Evolutionary conservation across 2,329 filamentous ascomycete genomes (phyloP).

Genomic region (Colletotrichum filicis): DNA sequence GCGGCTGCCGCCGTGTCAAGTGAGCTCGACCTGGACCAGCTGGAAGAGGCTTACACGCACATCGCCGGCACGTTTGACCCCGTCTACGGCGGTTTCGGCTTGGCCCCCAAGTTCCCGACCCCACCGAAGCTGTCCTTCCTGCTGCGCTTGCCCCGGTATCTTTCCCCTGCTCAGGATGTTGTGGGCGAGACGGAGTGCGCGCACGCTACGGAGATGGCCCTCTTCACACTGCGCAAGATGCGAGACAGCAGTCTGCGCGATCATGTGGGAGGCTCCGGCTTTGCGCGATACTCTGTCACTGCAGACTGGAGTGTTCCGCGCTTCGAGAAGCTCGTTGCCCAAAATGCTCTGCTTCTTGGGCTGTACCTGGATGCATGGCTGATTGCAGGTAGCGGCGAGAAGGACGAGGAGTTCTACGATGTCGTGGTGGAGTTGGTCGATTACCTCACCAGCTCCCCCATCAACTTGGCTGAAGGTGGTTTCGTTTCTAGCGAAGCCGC

Average conservation of each 20-base stretch:
- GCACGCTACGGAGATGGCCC: slow-evolving; percentile 80
- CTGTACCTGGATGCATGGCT: slow-evolving; percentile 90
- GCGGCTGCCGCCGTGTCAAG: slow-evolving; percentile 58
- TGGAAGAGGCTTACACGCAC: slow-evolving; percentile 89
- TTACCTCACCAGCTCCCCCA: slow-evolving; percentile 81
- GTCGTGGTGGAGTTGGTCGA: slow-evolving; percentile 84
- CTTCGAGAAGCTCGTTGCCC: slow-evolving; percentile 97
- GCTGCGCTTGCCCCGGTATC: slow-evolving; percentile 78
- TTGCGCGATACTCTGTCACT: slow-evolving; percentile 86
- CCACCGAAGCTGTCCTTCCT: slow-evolving; percentile 87
- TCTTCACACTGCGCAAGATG: slow-evolving; percentile 84
- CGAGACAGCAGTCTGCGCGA: slow-evolving; percentile 65
- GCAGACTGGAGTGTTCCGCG: slow-evolving; percentile 93
- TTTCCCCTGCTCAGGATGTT: slow-evolving; percentile 81
- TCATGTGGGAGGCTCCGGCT: slow-evolving; percentile 64
- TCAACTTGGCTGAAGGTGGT: slow-evolving; percentile 75
- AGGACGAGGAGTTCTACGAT: slow-evolving; percentile 78
- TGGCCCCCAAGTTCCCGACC: slow-evolving; percentile 89
- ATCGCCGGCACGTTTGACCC: slow-evolving; percentile 85
- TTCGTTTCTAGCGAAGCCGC: slow-evolving; percentile 93
- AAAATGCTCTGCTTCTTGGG: slow-evolving; percentile 87
- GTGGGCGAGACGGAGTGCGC: slow-evolving; percentile 84
- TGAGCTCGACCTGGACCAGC: slow-evolving; percentile 85
- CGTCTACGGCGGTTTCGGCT: slow-evolving; percentile 81
- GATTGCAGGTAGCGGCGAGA: slow-evolving; percentile 53